phyloP scores from a whole-genome alignment of 805 yeast species.

The Teunomyces atbi region DNA sequence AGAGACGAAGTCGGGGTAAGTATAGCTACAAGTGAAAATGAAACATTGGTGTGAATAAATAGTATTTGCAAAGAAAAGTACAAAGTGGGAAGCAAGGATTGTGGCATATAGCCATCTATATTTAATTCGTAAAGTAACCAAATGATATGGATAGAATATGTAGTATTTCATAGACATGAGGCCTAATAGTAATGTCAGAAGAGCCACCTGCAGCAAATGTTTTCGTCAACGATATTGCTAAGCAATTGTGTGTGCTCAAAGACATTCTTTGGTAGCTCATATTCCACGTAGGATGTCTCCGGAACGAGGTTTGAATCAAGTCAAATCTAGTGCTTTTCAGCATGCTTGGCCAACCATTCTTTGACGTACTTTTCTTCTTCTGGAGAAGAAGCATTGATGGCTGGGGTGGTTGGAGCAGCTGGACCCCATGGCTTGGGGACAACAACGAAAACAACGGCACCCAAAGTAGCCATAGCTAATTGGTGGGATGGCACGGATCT shows the following conservation, averaged over 20 bases:
- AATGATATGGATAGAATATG: not conserved
- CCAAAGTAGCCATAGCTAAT: conserved; percentile 79
- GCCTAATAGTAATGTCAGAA: not conserved
- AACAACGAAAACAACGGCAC: conserved; percentile 59
- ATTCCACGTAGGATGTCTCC: not conserved
- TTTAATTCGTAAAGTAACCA: conserved; percentile 1
- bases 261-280: not conserved
- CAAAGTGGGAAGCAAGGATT: not conserved
- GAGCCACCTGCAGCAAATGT: no score
- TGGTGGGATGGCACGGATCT: conserved; percentile 79
- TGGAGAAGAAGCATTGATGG: conserved; percentile 72
- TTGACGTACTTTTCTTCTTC: conserved; percentile 87
- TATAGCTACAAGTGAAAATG: no score
- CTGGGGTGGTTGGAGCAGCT: conserved; percentile 59
- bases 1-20: no score
- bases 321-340: conserved; percentile 21
- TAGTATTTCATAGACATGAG: not conserved
- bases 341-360: conserved; percentile 60
- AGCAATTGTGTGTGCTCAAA: not conserved
- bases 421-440: conserved; percentile 75
- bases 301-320: not conserved
- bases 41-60: not conserved
- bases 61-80: not conserved
- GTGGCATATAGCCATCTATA: conserved; percentile 5
- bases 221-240: no score